These are phyloP conservation scores for Globisporangium uncinulatum DNA, from an alignment of 352 stramenopile species.

Conservation along the genomic window DNA sequence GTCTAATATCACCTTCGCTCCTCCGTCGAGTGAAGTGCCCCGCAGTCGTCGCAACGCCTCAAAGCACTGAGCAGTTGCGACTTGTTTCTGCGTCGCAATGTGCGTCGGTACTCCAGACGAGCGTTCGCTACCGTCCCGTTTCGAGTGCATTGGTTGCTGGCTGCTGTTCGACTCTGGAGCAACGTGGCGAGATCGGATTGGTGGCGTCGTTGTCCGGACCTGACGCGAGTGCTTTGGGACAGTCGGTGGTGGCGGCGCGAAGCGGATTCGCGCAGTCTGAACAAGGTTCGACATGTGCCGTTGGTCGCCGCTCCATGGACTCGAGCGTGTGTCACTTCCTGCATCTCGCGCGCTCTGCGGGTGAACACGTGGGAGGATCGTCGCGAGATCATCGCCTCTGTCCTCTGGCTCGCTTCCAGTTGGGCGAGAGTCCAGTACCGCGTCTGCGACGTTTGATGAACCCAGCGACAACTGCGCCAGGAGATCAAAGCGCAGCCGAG, in stretches of 20 bases:
- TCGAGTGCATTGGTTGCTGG: neutral
- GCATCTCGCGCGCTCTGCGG: neutral
- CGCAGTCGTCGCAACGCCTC: slow-evolving; percentile 20
- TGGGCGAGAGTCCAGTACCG: too few relatives aligned
- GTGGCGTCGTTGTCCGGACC: too few relatives aligned
- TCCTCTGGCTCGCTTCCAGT: neutral
- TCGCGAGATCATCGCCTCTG: neutral
- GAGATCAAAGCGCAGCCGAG: slow-evolving; percentile 9
- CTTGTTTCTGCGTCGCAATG: slow-evolving; percentile 7
- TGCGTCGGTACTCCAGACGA: neutral
- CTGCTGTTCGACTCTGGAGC: too few relatives aligned
- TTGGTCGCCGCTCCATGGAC: neutral
- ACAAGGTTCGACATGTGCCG: neutral
- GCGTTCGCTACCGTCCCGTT: neutral
- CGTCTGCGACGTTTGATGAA: too few relatives aligned
- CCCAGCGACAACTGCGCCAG: slow-evolving; percentile 1
- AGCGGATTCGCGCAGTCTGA: slow-evolving; percentile 22
- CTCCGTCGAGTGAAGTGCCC: slow-evolving; percentile 10
- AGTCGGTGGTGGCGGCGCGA: slow-evolving; percentile 16
- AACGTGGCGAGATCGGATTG: too few relatives aligned
- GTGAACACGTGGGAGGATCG: neutral
- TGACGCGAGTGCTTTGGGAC: neutral
- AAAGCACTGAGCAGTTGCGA: slow-evolving; percentile 29
- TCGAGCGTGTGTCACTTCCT: neutral
- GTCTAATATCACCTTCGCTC: slow-evolving; percentile 25